Base-by-base conservation (phyloP, 768 basidiomycete genomes). In the Sarcodon sp. region DNA sequence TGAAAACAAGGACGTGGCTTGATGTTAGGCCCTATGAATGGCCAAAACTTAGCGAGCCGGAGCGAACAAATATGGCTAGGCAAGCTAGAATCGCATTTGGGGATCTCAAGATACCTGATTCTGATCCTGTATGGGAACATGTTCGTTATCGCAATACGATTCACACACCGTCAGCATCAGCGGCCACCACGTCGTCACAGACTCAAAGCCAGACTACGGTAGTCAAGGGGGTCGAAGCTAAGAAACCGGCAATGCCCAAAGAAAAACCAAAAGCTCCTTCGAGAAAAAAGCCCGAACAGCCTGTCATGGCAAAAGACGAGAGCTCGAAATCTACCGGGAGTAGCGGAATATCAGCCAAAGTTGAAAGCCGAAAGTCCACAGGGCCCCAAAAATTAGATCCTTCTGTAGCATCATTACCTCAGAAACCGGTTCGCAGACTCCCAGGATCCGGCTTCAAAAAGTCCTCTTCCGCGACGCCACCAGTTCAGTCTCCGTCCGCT, bases 11-110 rank as follows among this genome's bases (percentile, higher is more conserved):
- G 15, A 64, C 75, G 3, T 87, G 84, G 83, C 67, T 67, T 33
- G 79, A 87, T 55, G 79, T 86, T 21, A 77, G 81, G 6, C 85
- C 85, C 0, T 78, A 70, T 49, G 80, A 78, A 51, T 83, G 74
- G 70, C 64, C 69, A 0, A 66, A 65, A 31, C 65, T 82, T 27
- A 64, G 66, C 3, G 72, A 75, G 31, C 44, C 64, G 2, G 75
- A 79, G 41, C 70, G 75, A 4, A 64, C 63, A 7, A 55, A 51
- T n/a, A 64, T 86, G 59, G 69, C 75, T 7, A 70, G 75, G 36
- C 65, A 68, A 31, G 80, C 76, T 1, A 70, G 79, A 43, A 52
- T 63, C 12, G 71, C 64, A 0, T 69, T 82, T 55, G 64, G 61
- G 33, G 59, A 58, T 31, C 63, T 84, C 46, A 70, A 70, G 21